phyloP scores from a whole-genome alignment of 805 yeast genomes.

The Lipomyces chichibuensis region DNA sequence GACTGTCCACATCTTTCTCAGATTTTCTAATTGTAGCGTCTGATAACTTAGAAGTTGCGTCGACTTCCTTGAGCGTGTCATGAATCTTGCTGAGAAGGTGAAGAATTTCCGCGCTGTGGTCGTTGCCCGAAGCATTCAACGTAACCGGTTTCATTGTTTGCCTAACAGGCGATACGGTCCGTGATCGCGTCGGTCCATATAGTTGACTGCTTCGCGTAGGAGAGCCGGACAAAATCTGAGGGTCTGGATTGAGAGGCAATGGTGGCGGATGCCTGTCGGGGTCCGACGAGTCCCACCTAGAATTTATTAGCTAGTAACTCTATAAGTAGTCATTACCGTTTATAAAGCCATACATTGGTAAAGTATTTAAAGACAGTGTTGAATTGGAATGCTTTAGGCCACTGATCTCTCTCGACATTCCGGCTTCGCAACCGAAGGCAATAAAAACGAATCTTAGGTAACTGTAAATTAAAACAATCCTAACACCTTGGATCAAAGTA shows the following conservation, averaged over 20 bases:
- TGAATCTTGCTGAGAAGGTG: conserved; percentile 38
- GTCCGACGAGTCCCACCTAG: conserved; percentile 49
- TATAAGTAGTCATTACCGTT: not conserved
- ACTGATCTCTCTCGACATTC: conserved; percentile 9
- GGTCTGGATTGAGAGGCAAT: conserved; percentile 49
- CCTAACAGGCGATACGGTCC: conserved; percentile 12
- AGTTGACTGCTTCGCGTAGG: conserved; percentile 3
- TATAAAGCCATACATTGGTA: conserved; percentile 23
- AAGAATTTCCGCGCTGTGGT: conserved; percentile 33
- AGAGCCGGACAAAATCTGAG: conserved; percentile 39
- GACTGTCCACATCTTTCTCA: conserved; percentile 43
- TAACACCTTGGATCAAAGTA: no score
- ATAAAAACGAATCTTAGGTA: not conserved
- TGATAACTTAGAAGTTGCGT: conserved; percentile 42
- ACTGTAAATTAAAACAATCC: no score
- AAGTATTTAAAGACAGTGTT: conserved; percentile 33
- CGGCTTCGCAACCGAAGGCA: not conserved
- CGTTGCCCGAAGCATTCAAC: not conserved
- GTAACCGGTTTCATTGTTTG: conserved; percentile 10
- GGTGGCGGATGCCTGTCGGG: conserved; percentile 51
- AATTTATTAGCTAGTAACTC: not conserved
- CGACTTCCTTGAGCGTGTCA: conserved; percentile 41
- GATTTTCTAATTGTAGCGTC: conserved; percentile 44
- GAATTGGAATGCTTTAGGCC: conserved; percentile 39
- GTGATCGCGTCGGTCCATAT: conserved; percentile 12